A percentile compares a stretch with the other conserved stretches of the same genome.
Conservation (phyloP, 257 asterid species). For the Penstemon eatonii region DNA sequence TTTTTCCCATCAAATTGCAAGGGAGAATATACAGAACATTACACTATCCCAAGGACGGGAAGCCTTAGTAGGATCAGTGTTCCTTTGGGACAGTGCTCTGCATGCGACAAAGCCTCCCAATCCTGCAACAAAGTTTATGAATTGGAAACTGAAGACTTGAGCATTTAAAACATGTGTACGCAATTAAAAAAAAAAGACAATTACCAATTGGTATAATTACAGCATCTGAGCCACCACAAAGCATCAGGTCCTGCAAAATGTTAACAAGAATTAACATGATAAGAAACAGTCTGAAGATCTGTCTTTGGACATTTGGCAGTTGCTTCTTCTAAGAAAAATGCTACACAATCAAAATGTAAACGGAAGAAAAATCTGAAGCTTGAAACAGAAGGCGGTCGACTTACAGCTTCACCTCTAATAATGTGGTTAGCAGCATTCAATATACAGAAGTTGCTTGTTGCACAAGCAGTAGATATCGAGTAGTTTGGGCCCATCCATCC, state of each 20-base stretch:
- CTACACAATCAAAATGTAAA: conserved; percentile 21
- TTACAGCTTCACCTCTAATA: conserved; percentile 97
- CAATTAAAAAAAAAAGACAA: conserved; percentile 4
- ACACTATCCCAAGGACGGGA: conserved; percentile 97
- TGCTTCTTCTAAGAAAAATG: conserved; percentile 4
- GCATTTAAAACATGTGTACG: conserved; percentile 19
- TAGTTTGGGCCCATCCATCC: conserved; percentile 99
- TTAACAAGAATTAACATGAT: conserved; percentile 22
- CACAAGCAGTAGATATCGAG: conserved; percentile 97
- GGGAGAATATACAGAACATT: conserved; percentile 38
- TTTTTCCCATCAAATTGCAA: conserved; percentile 14
- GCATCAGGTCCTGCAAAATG: conserved; percentile 86
- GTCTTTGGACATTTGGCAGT: conserved; percentile 7
- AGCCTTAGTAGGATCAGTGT: conserved; percentile 84
- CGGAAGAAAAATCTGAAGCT: conserved; percentile 26
- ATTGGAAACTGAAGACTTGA: conserved; percentile 18
- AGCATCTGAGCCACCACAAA: conserved; percentile 97
- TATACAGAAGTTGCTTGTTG: conserved; percentile 94
- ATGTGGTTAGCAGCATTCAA: conserved; percentile 94
- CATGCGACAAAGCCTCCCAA: conserved; percentile 97
- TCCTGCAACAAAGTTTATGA: conserved; percentile 52
- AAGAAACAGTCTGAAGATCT: conserved; percentile 18
- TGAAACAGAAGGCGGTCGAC: conserved; percentile 38
- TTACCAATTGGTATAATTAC: conserved; percentile 89
- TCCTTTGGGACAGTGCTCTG: conserved; percentile 85